phyloP scores from a whole-genome alignment of 2,329 filamentous ascomycete genomes.

The Basipetospora chlamydospora region DNA sequence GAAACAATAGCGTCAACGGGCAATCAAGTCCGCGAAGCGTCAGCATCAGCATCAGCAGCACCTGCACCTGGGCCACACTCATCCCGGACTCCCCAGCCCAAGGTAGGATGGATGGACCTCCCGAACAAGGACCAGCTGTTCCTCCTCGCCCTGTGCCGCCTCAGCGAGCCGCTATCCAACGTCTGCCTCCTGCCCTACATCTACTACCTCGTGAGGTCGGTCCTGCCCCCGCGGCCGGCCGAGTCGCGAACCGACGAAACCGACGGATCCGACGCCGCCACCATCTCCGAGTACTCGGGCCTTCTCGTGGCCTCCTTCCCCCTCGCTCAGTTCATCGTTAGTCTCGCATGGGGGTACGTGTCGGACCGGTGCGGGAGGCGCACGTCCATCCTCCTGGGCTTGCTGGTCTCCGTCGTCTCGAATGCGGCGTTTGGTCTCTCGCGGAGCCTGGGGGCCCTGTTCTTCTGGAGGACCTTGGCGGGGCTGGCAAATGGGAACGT shows the following conservation, averaged over 20 bases:
- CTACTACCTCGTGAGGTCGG: constrained; percentile 60
- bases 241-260: constrained; percentile 9
- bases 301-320: constrained; percentile 55
- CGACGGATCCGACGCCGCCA: constrained; percentile 30
- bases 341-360: constrained; percentile 53
- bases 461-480: constrained; percentile 44
- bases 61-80: neutral
- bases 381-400: constrained; percentile 48
- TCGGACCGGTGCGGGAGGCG: constrained; percentile 28
- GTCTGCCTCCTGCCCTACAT: constrained; percentile 54
- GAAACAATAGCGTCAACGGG: too few relatives aligned
- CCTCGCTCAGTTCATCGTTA: constrained; percentile 53
- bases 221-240: constrained; percentile 20
- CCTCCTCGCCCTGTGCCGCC: constrained; percentile 16
- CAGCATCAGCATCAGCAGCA: neutral
- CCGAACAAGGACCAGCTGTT: constrained; percentile 23
- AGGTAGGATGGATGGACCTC: constrained; percentile 13
- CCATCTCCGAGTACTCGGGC: constrained; percentile 53
- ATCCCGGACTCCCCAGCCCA: neutral
- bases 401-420: constrained; percentile 47
- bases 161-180: constrained; percentile 53
- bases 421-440: constrained; percentile 58
- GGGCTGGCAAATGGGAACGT: constrained; percentile 59
- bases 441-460: constrained; percentile 39
- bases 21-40: too few relatives aligned